These are phyloP conservation scores for Drosera spatulata DNA, from an alignment of 179 eudicot species.

Conservation along the genomic window DNA sequence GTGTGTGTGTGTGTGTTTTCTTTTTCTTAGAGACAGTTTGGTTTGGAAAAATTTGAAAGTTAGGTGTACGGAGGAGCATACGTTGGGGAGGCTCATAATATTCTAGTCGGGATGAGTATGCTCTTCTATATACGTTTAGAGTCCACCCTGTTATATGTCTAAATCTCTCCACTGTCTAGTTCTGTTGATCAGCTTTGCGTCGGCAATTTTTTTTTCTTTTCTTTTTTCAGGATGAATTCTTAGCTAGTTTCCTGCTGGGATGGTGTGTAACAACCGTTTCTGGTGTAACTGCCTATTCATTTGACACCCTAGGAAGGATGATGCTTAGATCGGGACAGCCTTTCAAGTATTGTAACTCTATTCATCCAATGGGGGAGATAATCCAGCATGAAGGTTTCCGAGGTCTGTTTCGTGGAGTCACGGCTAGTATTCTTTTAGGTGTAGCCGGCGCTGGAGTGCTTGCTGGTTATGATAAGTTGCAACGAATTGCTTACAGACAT, in stretches of 20 bases:
- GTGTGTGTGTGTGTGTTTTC: too few species aligned
- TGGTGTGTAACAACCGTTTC: slow-evolving; percentile 90
- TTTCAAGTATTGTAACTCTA: slow-evolving; percentile 47
- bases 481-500: slow-evolving; percentile 42
- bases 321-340: slow-evolving; percentile 97
- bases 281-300: slow-evolving; percentile 93
- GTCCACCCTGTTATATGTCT: neutral
- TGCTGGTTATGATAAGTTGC: slow-evolving; percentile 89
- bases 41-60: too few species aligned
- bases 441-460: slow-evolving; percentile 99
- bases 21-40: too few species aligned
- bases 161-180: neutral
- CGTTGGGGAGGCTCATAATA: too few species aligned
- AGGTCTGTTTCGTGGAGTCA: slow-evolving; percentile 79
- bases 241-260: slow-evolving; percentile 88
- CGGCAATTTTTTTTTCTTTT: too few species aligned
- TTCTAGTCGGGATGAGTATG: too few species aligned
- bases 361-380: slow-evolving; percentile 76
- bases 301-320: slow-evolving; percentile 94
- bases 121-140: neutral
- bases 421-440: slow-evolving; percentile 85
- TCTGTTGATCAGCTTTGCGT: neutral
- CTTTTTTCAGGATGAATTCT: slow-evolving; percentile 70
- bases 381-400: slow-evolving; percentile 60
- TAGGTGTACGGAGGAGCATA: too few species aligned